These are phyloP conservation scores for Trichoderma citrinoviride DNA, from an alignment of 2,329 filamentous ascomycete species.

Conservation along the genomic window DNA sequence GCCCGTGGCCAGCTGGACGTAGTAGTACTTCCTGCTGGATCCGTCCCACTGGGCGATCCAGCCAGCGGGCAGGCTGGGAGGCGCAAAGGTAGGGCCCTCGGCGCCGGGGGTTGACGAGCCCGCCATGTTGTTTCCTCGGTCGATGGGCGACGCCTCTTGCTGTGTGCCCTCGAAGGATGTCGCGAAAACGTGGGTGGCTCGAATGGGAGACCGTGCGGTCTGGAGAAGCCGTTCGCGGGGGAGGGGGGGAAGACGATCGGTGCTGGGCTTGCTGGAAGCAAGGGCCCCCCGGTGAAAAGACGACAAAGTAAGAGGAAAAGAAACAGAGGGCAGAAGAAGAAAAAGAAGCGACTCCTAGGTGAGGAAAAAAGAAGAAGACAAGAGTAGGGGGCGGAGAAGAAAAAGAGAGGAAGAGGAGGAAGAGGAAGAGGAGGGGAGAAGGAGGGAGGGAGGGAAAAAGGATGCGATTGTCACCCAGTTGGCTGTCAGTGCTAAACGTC, in stretches of 20 bases:
- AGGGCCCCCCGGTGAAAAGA: constrained; percentile 2
- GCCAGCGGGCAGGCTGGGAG: constrained; percentile 60
- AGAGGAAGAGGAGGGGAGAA: constrained; percentile 22
- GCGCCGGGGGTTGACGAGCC: constrained; percentile 57
- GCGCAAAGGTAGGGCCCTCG: constrained; percentile 58
- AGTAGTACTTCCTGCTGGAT: constrained; percentile 64
- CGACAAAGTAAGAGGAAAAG: not conserved
- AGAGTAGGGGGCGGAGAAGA: not conserved
- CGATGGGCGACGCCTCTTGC: not conserved
- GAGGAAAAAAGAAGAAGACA: not conserved
- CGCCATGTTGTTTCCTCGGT: constrained; percentile 43
- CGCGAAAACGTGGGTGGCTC: constrained; percentile 9
- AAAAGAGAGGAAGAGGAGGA: constrained; percentile 20
- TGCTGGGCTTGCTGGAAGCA: constrained; percentile 7
- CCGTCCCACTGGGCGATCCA: constrained; percentile 72
- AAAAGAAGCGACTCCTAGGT: not conserved
- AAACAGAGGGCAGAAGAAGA: not conserved
- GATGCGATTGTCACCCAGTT: constrained; percentile 20
- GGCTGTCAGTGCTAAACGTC: not conserved
- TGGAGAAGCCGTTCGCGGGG: constrained; percentile 9
- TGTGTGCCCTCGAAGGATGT: not conserved
- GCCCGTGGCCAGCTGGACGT: constrained; percentile 69
- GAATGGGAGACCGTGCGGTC: constrained; percentile 10
- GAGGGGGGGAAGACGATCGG: constrained; percentile 6
- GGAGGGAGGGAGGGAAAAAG: constrained; percentile 9